Evolutionary conservation across 352 stramenopile genomes (phyloP).

Genomic region (Phytophthora niederhauseri): DNA sequence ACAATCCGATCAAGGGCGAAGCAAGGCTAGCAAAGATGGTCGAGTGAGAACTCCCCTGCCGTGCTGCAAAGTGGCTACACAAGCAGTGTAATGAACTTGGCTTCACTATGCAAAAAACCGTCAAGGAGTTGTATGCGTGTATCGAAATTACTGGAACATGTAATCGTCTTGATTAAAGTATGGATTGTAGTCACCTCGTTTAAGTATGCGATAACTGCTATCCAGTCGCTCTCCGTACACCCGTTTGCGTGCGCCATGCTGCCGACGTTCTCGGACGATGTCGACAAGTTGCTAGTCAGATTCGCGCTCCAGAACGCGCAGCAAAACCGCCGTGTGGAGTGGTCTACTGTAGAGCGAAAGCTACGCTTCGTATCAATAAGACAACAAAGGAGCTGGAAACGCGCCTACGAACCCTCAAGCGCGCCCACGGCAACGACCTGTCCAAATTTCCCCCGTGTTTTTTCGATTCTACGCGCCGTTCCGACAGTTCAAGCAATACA

Average conservation of each 20-base stretch:
- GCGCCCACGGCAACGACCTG: slow-evolving; percentile 7
- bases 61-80: no score
- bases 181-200: no score
- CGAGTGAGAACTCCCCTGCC: no score
- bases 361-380: slow-evolving; percentile 5
- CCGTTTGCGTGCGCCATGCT: neutral
- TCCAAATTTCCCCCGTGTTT: slow-evolving; percentile 5
- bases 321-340: slow-evolving; percentile 9
- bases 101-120: no score
- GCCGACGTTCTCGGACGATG: slow-evolving; percentile 14
- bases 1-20: no score
- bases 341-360: slow-evolving; percentile 7
- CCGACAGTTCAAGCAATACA: no score
- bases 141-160: neutral
- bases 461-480: neutral
- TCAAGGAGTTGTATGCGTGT: neutral
- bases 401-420: slow-evolving; percentile 14
- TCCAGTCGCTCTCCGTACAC: neutral
- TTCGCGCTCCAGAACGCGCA: slow-evolving; percentile 4
- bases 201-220: slow-evolving; percentile 1
- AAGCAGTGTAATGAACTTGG: no score
- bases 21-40: no score
- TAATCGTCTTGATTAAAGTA: slow-evolving; percentile 10
- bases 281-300: slow-evolving; percentile 10
- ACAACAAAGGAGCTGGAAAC: slow-evolving; percentile 10